Evolutionary conservation across 257 asterid genomes (phyloP).

Genomic region (Plantago ovata): DNA sequence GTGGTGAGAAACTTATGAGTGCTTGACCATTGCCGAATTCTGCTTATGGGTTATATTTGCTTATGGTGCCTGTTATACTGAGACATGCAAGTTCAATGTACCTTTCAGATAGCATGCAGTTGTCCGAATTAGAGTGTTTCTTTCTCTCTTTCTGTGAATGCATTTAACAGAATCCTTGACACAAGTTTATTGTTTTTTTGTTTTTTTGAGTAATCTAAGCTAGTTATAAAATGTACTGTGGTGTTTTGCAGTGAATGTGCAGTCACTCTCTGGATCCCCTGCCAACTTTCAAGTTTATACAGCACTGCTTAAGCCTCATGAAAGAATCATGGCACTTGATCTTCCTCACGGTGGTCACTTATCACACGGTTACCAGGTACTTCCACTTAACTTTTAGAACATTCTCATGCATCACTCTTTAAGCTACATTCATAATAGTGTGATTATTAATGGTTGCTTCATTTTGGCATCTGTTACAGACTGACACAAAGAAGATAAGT

Average conservation of each 20-base stretch:
- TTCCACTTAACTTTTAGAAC: constrained; percentile 19
- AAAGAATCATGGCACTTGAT: constrained; percentile 98
- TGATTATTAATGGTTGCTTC: constrained; percentile 3
- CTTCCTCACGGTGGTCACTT: constrained; percentile 99
- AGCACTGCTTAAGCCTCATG: constrained; percentile 90
- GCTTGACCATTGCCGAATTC: background rate
- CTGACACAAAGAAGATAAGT: constrained; percentile 93
- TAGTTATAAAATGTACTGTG: constrained; percentile 6
- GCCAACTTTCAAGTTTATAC: constrained; percentile 95
- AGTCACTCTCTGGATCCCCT: constrained; percentile 94
- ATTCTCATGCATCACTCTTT: constrained; percentile 12
- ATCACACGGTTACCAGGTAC: constrained; percentile 98
- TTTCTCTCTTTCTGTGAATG: no score
- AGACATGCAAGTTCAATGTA: no score
- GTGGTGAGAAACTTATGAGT: background rate
- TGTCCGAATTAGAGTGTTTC: no score
- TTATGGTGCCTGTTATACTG: background rate
- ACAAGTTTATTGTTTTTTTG: background rate
- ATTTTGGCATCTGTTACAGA: constrained; percentile 40
- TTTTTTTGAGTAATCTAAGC: constrained; percentile 4
- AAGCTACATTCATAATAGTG: background rate
- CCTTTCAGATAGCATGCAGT: no score
- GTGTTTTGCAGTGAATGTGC: constrained; percentile 78
- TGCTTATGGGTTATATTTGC: background rate
- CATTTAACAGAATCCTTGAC: no score